Evolutionary conservation across 2,329 filamentous ascomycete species (phyloP).

Genomic region (Pseudocercospora fuligena): DNA sequence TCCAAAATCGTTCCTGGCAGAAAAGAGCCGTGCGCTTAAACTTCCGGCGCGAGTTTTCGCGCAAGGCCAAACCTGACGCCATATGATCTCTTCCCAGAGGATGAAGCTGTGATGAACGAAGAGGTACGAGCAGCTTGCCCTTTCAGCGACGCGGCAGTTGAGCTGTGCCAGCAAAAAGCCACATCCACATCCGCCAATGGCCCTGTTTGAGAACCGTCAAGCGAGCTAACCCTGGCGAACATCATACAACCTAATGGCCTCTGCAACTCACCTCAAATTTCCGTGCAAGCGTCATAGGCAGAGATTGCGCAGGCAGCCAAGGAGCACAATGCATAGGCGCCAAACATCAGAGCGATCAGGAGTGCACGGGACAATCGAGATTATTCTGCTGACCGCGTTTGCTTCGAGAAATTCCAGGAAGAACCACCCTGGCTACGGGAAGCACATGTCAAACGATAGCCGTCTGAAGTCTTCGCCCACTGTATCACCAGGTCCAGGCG

Average conservation of each 20-base stretch:
- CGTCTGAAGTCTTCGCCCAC: conserved; percentile 27
- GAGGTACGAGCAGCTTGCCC: background rate
- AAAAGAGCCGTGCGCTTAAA: background rate
- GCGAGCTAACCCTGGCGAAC: conserved; percentile 26
- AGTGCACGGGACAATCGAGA: conserved; percentile 2
- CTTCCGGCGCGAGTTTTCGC: conserved; percentile 1
- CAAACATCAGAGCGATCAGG: conserved; percentile 1
- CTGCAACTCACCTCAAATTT: conserved; percentile 30
- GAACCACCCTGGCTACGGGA: conserved; percentile 21
- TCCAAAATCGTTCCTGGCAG: background rate
- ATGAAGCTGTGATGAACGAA: background rate
- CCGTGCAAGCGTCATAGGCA: conserved; percentile 24
- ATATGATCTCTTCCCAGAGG: background rate
- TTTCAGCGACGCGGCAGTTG: background rate
- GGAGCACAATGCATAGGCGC: background rate
- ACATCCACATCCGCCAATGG: conserved; percentile 10
- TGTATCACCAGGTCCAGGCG: conserved; percentile 26
- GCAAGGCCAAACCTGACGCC: conserved; percentile 7
- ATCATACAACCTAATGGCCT: conserved; percentile 27
- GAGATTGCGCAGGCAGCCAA: conserved; percentile 25
- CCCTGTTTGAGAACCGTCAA: conserved; percentile 22
- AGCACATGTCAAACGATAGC: conserved; percentile 31
- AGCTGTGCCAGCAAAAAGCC: background rate
- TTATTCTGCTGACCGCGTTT: conserved; percentile 1
- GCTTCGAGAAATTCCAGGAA: conserved; percentile 9